Percentiles rank a stretch among this genome's conserved stretches.
Conservation (phyloP, 768 basidiomycete species). For the Pholiota molesta region DNA sequence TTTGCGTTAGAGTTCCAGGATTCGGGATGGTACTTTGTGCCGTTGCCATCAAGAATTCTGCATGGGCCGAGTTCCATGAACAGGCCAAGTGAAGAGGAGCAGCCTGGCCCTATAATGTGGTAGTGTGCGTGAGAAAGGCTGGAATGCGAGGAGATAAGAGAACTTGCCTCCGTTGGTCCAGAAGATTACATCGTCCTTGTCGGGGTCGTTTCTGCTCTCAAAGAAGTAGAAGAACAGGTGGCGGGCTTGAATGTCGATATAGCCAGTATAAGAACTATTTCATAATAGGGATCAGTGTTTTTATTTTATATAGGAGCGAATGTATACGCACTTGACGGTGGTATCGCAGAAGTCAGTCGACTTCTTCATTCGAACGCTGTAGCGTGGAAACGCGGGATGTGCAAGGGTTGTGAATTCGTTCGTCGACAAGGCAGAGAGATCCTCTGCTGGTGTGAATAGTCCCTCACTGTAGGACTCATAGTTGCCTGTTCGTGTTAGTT, state of each 20-base stretch:
- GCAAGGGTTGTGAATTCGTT: conserved; percentile 37
- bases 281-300: too few relatives aligned
- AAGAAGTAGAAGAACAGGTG: conserved; percentile 82
- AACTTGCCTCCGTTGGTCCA: conserved; percentile 50
- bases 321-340: conserved; percentile 46
- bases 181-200: conserved; percentile 63
- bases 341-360: conserved; percentile 55
- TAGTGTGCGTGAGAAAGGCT: background rate
- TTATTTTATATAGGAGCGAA: too few relatives aligned
- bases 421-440: conserved; percentile 35
- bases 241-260: conserved; percentile 64
- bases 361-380: conserved; percentile 61
- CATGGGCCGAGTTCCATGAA: conserved; percentile 75
- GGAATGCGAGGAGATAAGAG: conserved; percentile 32
- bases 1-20: conserved; percentile 72
- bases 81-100: conserved; percentile 55
- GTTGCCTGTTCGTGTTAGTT: background rate
- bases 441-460: conserved; percentile 37
- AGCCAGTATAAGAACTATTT: conserved; percentile 61
- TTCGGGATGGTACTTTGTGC: conserved; percentile 54
- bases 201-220: conserved; percentile 65
- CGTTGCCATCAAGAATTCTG: conserved; percentile 34
- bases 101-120: conserved; percentile 35
- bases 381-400: conserved; percentile 54
- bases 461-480: background rate